Evolutionary conservation across 2,329 filamentous ascomycete species (phyloP).

Genomic region (Nemania sp.): DNA sequence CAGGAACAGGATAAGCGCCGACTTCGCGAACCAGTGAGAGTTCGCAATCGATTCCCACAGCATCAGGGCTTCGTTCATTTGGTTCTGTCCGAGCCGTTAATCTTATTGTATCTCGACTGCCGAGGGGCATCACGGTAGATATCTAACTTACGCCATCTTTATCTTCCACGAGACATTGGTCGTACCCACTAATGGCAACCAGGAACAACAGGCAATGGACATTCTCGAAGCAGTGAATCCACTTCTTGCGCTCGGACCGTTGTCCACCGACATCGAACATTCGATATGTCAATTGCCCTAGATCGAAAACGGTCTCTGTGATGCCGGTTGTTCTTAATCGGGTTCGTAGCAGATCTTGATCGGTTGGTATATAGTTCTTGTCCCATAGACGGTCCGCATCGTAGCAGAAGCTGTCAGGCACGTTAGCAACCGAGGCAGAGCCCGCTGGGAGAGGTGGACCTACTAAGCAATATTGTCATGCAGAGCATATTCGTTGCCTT

Average conservation of each 20-base stretch:
- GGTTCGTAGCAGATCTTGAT: constrained; percentile 92
- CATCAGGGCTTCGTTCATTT: constrained; percentile 91
- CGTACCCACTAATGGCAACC: constrained; percentile 93
- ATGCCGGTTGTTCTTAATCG: constrained; percentile 92
- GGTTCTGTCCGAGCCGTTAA: constrained; percentile 61
- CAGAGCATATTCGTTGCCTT: constrained; percentile 94
- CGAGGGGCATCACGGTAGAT: background rate
- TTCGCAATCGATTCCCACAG: constrained; percentile 85
- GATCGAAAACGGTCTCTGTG: constrained; percentile 91
- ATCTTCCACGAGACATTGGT: constrained; percentile 94
- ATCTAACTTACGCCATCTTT: constrained; percentile 79
- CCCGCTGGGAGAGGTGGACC: constrained; percentile 57
- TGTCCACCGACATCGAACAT: constrained; percentile 97
- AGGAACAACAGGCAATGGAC: constrained; percentile 91
- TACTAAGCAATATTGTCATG: constrained; percentile 96
- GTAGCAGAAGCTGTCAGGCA: constrained; percentile 72
- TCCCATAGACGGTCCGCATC: constrained; percentile 77
- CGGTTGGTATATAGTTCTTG: constrained; percentile 81
- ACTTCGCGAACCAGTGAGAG: constrained; percentile 83
- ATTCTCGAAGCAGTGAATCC: constrained; percentile 96
- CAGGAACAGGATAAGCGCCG: constrained; percentile 80
- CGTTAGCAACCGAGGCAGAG: constrained; percentile 23
- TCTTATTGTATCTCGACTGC: background rate
- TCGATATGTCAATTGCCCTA: constrained; percentile 89
- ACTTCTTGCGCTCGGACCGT: constrained; percentile 92